Conservation (phyloP, 2,329 filamentous ascomycete species). For the Verticillium nubilum region DNA sequence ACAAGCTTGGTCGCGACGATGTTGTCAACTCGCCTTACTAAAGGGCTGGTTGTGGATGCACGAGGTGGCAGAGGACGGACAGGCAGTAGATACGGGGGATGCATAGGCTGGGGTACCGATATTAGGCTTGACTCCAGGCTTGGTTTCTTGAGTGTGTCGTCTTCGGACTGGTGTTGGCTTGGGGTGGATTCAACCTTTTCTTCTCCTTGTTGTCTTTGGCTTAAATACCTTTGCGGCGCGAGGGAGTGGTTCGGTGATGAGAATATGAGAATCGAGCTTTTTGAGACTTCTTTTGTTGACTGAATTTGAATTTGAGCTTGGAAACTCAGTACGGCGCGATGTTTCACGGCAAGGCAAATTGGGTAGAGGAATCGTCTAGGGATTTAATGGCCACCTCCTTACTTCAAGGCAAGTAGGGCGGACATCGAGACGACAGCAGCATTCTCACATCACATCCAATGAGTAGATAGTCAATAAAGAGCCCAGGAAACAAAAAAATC, state of each 20-base stretch:
- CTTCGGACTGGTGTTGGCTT: neutral
- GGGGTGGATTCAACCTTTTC: neutral
- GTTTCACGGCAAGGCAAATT: no score
- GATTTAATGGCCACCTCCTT: no score
- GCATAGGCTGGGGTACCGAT: no score
- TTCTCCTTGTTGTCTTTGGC: neutral
- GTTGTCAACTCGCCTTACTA: conserved; percentile 70
- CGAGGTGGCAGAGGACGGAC: no score
- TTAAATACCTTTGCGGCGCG: conserved; percentile 1
- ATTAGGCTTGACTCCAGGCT: conserved; percentile 1
- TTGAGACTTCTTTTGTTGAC: neutral
- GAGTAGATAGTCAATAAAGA: conserved; percentile 5
- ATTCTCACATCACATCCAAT: neutral
- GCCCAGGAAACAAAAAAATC: neutral
- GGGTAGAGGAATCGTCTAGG: no score
- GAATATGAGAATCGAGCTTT: neutral
- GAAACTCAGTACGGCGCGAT: no score
- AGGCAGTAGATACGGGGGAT: neutral
- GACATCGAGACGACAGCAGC: neutral
- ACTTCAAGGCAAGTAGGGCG: no score
- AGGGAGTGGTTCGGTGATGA: neutral
- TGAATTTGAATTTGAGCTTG: neutral
- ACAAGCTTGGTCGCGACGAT: conserved; percentile 74
- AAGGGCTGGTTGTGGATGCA: conserved; percentile 2
- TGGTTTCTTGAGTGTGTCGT: neutral